phyloP scores from a whole-genome alignment of 441 rosid genomes.

The Lepidium campestre region DNA sequence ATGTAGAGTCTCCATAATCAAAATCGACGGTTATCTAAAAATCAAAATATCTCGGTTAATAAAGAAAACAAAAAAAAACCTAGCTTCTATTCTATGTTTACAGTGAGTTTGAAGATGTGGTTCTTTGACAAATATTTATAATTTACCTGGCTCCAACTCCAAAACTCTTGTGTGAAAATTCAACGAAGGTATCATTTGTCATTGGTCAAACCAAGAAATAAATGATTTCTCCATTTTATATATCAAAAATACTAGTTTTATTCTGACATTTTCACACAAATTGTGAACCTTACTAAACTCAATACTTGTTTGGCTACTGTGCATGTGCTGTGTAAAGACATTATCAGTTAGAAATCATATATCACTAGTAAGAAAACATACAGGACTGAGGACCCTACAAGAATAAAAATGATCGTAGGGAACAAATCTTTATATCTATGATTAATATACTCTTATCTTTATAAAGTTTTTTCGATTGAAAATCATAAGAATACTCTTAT shows the following conservation, averaged over 20 bases:
- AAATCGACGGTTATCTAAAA: too few relatives aligned
- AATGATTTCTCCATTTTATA: neutral
- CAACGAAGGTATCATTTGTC: neutral
- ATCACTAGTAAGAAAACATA: too few relatives aligned
- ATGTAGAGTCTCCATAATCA: too few relatives aligned
- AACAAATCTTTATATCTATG: neutral
- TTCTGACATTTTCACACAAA: neutral
- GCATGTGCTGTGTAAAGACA: neutral
- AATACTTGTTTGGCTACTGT: neutral
- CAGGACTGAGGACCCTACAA: too few relatives aligned
- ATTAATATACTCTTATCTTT: neutral
- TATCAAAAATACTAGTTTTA: neutral
- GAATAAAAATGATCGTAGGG: too few relatives aligned
- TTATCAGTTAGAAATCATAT: too few relatives aligned
- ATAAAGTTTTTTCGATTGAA: neutral
- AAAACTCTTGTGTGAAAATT: neutral
- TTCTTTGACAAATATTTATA: too few relatives aligned
- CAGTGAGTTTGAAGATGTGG: too few relatives aligned
- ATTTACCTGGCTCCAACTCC: neutral
- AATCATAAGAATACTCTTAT: neutral
- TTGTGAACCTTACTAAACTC: neutral
- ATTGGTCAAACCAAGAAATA: neutral
- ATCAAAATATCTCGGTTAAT: too few relatives aligned
- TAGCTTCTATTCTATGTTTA: too few relatives aligned
- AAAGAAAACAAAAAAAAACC: too few relatives aligned